Evolutionary conservation across 2,329 filamentous ascomycete species (phyloP), one percentile per base, ranked within the genome.

Genomic region (Monosporascus sp.): DNA sequence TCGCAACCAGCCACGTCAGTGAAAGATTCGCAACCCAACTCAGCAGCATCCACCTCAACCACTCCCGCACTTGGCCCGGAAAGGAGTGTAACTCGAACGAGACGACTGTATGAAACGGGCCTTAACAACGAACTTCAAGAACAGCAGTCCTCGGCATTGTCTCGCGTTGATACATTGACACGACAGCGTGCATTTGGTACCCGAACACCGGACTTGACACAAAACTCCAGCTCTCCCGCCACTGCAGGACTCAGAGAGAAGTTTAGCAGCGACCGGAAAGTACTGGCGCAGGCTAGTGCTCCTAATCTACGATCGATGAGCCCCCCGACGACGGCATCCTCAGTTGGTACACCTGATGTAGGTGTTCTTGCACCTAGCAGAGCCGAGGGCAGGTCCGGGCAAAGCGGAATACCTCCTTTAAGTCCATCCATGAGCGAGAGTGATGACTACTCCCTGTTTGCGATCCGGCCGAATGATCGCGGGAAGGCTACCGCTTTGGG

Each of bases 101-200:
- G 88, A 50, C 80, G 91, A 45, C 76, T 96, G 1, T 97, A 96
- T 64, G 92, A 95, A 58, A 89, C 90, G 58, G 87, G 88, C 0
- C 75, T 95, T 17, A 88, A 86, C 49, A 87, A 92, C 63, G 86
- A 94, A 57, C 78, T 90, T 14, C 86, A 92, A 49, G 90, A 92
- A 52, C 87, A 94, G 60, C 91, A 93, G 64, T 81, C 82, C 3
- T 89, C 88, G 2, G 84, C 89, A 0, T 71, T 94, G 58, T 86
- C 84, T n/a, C 82, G 91, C 41, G 81, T 96, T 43, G 92, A 96
- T 63, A 91, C 85, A 0, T 74, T 96, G 49, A 85, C 85, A 26
- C 83, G 86, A 54, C 85, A 87, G 59, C 79, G 83, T 17, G 76
- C 76, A 16, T 64, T 76, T 24, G 68, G 78, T 27, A 71, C 74